Evolutionary conservation across 257 asterid species (phyloP), one percentile per base, ranked within the genome.

Genomic region (Penstemon eatonii): DNA sequence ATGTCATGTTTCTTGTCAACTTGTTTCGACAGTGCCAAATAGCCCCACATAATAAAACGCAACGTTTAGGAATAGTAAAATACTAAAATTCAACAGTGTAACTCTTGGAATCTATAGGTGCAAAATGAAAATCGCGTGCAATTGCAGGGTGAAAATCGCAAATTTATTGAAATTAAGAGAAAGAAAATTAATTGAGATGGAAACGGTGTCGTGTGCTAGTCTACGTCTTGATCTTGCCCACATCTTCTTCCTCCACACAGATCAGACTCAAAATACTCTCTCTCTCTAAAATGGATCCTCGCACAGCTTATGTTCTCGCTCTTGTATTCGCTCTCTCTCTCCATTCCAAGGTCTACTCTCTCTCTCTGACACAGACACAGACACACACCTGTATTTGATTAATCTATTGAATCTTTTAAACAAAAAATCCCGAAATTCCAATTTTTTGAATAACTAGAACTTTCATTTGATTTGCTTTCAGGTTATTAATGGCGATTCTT

Each of bases 401-500:
- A 69, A 65, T 67, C 56, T 38, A 40, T 74, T 54, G 66, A 76
- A 73, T 82, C 66, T 66, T 72, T 43, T 64, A 33, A 63, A 69
- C 41, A 52, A 15, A 41, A 19, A 54, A 51, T 67, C 39, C 69
- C 42, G 18, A 42, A 53, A 38, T 55, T 45, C 41, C 9, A 50
- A 15, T 74, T 13, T 9, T 5, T 18, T 63, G 53, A 40, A 25
- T 56, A 57, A 43, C 59, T 45, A 25, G 50, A 56, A 69, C 69
- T 66, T 61, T 75, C 47, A 55, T 13, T 40, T 71, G 75, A 75
- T 75, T 64, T 69, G 40, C 68, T 71, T 68, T 74, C 88, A 84
- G 90, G 83, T 73, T 68, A 72, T 73, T 37, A 78, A 63, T 78
- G 95, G 86, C 62, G 83, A 86, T 43, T 74, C 91, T 3, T 78